Percentiles rank a stretch among this genome's conserved stretches.
Evolutionary conservation across 1,284 basidiomycete species (phyloP).

Genomic region (Rhodotorula glutinis): DNA sequence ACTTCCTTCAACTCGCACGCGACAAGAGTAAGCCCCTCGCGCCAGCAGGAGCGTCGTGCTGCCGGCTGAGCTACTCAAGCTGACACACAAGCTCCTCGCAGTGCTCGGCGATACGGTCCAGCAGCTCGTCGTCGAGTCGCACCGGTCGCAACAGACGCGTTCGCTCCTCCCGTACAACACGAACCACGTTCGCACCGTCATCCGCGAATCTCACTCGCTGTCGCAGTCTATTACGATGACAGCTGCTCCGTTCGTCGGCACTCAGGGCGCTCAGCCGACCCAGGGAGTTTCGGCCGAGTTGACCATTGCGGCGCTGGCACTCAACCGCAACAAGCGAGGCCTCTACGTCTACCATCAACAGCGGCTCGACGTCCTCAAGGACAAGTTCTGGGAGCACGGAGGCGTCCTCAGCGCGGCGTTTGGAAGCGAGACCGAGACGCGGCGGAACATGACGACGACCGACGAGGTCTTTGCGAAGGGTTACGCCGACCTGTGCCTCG

Average conservation of each 20-base stretch:
- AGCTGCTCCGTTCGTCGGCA: constrained; percentile 45
- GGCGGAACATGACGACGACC: constrained; percentile 76
- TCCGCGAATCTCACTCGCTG: constrained; percentile 87
- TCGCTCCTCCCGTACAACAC: constrained; percentile 90
- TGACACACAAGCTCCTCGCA: background rate
- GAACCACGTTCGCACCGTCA: constrained; percentile 74
- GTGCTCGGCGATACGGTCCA: constrained; percentile 74
- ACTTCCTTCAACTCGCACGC: no score
- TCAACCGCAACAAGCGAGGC: constrained; percentile 87
- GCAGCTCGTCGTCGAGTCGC: constrained; percentile 79
- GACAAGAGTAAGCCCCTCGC: no score
- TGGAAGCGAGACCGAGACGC: constrained; percentile 57
- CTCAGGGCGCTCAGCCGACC: constrained; percentile 54
- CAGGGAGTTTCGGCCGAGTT: constrained; percentile 52
- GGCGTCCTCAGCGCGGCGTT: constrained; percentile 85
- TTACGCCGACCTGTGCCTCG: constrained; percentile 76
- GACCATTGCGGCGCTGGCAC: constrained; percentile 80
- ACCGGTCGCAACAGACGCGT: constrained; percentile 74
- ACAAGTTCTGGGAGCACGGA: constrained; percentile 88
- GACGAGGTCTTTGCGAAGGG: constrained; percentile 85
- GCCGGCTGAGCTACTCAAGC: no score
- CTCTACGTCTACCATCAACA: constrained; percentile 86
- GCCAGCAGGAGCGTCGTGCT: no score
- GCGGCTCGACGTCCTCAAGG: constrained; percentile 73
- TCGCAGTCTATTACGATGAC: constrained; percentile 52